phyloP scores from a whole-genome alignment of 495 filamentous ascomycete genomes.

The Xylaria palmicola region DNA sequence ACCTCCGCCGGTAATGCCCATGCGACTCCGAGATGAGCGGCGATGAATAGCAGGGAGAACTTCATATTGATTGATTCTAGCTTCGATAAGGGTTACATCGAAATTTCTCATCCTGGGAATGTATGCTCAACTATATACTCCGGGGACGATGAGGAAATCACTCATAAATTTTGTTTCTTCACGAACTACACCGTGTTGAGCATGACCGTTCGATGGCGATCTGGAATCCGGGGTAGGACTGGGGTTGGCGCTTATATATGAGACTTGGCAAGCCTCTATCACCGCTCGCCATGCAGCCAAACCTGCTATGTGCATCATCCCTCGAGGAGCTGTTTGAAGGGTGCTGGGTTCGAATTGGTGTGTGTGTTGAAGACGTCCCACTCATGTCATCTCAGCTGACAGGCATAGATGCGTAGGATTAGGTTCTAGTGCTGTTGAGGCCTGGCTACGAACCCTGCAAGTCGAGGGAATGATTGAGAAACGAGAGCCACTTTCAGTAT shows the following conservation, averaged over 20 bases:
- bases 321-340: not conserved
- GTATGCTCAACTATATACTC: not conserved
- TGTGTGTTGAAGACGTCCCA: not conserved
- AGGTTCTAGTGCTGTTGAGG: too few species aligned
- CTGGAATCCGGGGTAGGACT: not conserved
- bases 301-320: not conserved
- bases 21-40: not conserved
- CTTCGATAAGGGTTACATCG: not conserved
- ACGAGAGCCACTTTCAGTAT: too few species aligned
- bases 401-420: too few species aligned
- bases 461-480: too few species aligned
- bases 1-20: slow-evolving; percentile 2
- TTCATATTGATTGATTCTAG: not conserved
- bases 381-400: too few species aligned
- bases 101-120: not conserved
- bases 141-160: not conserved
- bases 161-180: not conserved
- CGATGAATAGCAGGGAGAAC: not conserved
- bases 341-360: not conserved
- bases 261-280: slow-evolving; percentile 1
- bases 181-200: not conserved
- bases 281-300: not conserved
- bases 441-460: too few species aligned
- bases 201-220: not conserved
- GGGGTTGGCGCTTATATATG: not conserved